Evolutionary conservation across 2,329 filamentous ascomycete genomes (phyloP).

Genomic region (Bimuria novae-zelandiae): DNA sequence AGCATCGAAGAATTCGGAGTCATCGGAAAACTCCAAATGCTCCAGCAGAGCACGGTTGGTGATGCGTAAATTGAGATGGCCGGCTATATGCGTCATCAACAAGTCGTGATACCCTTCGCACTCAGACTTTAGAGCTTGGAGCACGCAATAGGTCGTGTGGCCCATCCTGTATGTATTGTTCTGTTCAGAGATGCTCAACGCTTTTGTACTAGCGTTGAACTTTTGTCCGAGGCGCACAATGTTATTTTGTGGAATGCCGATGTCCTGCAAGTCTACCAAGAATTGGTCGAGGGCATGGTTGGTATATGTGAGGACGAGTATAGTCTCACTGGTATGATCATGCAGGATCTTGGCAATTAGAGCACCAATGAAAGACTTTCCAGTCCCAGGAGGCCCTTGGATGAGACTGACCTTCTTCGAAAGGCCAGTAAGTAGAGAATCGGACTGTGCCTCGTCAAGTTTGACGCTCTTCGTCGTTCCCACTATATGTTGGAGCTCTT

Average conservation of each 20-base stretch:
- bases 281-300: conserved; percentile 58
- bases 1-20: conserved; percentile 61
- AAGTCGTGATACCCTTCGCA: conserved; percentile 38
- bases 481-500: conserved; percentile 27
- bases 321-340: conserved; percentile 52
- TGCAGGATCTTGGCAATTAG: conserved; percentile 63
- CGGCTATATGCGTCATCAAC: too few species aligned
- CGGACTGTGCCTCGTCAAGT: conserved; percentile 60
- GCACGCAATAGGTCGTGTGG: conserved; percentile 45
- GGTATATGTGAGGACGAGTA: conserved; percentile 71
- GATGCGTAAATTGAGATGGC: conserved; percentile 12
- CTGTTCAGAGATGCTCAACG: conserved; percentile 55
- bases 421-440: conserved; percentile 61
- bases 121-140: conserved; percentile 49
- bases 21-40: conserved; percentile 59
- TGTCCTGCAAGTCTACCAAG: conserved; percentile 64
- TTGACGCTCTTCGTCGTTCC: conserved; percentile 30
- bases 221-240: conserved; percentile 71
- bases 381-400: conserved; percentile 76
- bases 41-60: conserved; percentile 44
- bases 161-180: conserved; percentile 37
- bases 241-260: conserved; percentile 54
- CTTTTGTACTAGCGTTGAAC: conserved; percentile 54
- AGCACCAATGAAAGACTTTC: conserved; percentile 75
- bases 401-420: conserved; percentile 62